Base-by-base conservation (phyloP, 305 asterid species). In the Fraxinus latifolia region DNA sequence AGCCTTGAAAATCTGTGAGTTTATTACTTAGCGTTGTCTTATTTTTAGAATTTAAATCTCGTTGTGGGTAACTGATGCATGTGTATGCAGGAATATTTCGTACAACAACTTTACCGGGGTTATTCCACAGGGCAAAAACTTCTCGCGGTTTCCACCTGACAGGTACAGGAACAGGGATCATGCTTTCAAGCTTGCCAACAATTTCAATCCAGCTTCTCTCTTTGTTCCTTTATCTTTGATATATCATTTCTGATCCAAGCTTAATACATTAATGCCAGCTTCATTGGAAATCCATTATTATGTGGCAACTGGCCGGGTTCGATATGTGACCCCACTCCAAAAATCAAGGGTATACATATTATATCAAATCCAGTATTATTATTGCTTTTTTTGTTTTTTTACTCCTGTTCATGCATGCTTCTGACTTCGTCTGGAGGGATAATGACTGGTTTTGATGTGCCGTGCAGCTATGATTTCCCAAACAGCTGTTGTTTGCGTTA, bases 221-320 rank as follows among this genome's bases (percentile, higher is more conserved):
- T 76, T 33, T 33, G 39, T 53, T 62, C 79, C 79, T 44, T 78
- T 84, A 5, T 33, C 76, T 21, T 71, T 7, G 12, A 71, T 71
- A 33, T 33, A 33, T 31, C 5, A 33, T 32, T 71, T 33, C 76
- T 71, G 76, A 71, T 33, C 25, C 44, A 7, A n/a, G 12, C 8
- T 39, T 42, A 42, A 11, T 68, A 19, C 76, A 15, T 62, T 77
- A 2, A 77, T 79, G n/a, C 25, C 91, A 96, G 99, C 90, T 96
- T 91, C 88, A 74, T 88, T 6, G 98, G 98, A 55, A 96, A 96
- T 77, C 93, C 94, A 8, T 87, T 92, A 25, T 77, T 96, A 67
- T 92, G 97, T 79, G 98, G 99, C 29, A 95, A 90, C 85, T 96
- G 99, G 99, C 80, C 82, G 85, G 98, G 97, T 83, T 96, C 98